Base-by-base conservation (phyloP, 768 basidiomycete genomes). In the Tylopilus vinaceipallidus region DNA sequence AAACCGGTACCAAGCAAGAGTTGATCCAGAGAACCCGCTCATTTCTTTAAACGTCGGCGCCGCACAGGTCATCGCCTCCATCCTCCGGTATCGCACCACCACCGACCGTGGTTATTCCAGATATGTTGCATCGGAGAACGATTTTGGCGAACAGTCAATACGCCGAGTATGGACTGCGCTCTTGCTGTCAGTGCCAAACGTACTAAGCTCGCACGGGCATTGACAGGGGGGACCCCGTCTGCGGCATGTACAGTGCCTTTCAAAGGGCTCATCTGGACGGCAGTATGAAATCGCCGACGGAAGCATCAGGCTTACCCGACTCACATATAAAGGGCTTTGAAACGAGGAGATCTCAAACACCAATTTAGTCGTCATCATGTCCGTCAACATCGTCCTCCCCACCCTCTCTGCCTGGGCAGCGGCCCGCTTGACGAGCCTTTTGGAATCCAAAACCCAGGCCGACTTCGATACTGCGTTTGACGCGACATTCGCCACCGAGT, bases 371-470 rank as follows among this genome's bases (percentile, higher is more conserved):
- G 13, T 37, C 26, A 12, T 6, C 48, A 70, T 68, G 68, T 50
- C 65, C 26, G 48, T 50, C 7, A 59, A 60, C 29, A 61, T 71
- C 51, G 66, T 71, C 45, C 68, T 74, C 42, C 75, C 73, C 7
- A 53, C 68, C 3, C 77, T 79, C 52, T 66, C 68, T 22, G 58
- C 61, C 35, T 79, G 74, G 74, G 70, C 74, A 13, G 53, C 76
- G 54, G 58, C 65, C 43, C 73, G 59, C 55, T 42, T 80, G 46
- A 61, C 62, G 4, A 54, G 71, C 22, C 46, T 80, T 39, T 64
- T 75, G 52, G 52, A 67, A 48, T 72, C 76, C 6, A 73, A 71
- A 29, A 73, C 65, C 4, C 35, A 59, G 20, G 49, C 50, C 0
- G 67, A 61, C 16, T 75, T 78, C 50, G 50, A 70, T 40, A 27